phyloP scores from a whole-genome alignment of 2,329 filamentous ascomycete species.

The Sarocladium oryzae region DNA sequence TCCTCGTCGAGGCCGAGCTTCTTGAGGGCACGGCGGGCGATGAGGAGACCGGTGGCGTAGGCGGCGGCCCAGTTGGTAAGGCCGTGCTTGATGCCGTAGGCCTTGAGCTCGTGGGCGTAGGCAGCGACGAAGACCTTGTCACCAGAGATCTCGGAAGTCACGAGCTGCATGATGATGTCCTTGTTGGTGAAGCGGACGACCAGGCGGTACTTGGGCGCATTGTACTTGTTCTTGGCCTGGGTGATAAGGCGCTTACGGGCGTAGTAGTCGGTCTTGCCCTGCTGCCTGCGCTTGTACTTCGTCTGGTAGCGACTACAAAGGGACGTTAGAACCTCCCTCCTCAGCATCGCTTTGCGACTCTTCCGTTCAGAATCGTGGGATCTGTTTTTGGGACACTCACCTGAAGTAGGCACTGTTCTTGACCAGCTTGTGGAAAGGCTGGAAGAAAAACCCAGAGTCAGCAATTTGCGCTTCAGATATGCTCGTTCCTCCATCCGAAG shows the following conservation, averaged over 20 bases:
- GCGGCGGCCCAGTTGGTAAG: conserved; percentile 99
- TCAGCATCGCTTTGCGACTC: not conserved
- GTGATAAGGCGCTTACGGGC: conserved; percentile 98
- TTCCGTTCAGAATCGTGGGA: not conserved
- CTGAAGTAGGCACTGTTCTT: conserved; percentile 99
- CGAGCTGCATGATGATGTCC: conserved; percentile 97
- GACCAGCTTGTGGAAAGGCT: conserved; percentile 90
- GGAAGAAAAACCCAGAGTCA: conserved; percentile 70
- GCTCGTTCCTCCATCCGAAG: conserved; percentile 68
- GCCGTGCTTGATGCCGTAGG: conserved; percentile 96
- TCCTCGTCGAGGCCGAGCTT: conserved; percentile 94
- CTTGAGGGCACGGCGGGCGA: conserved; percentile 92
- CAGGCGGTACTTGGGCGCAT: conserved; percentile 98
- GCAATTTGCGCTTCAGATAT: conserved; percentile 99
- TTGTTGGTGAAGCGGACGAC: conserved; percentile 99
- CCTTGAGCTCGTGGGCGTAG: conserved; percentile 95
- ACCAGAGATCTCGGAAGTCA: conserved; percentile 90
- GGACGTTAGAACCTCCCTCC: not conserved
- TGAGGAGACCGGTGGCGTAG: conserved; percentile 92
- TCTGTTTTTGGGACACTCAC: conserved; percentile 47
- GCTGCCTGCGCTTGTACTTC: conserved; percentile 96
- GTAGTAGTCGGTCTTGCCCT: conserved; percentile 99
- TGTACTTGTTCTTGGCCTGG: conserved; percentile 99
- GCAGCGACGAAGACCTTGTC: conserved; percentile 94
- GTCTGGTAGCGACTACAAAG: conserved; percentile 86